Percentiles rank a stretch among this genome's conserved stretches.
These are phyloP conservation scores for Boletus tylopilopsis DNA, from an alignment of 768 basidiomycete genomes.

Conservation along the genomic window DNA sequence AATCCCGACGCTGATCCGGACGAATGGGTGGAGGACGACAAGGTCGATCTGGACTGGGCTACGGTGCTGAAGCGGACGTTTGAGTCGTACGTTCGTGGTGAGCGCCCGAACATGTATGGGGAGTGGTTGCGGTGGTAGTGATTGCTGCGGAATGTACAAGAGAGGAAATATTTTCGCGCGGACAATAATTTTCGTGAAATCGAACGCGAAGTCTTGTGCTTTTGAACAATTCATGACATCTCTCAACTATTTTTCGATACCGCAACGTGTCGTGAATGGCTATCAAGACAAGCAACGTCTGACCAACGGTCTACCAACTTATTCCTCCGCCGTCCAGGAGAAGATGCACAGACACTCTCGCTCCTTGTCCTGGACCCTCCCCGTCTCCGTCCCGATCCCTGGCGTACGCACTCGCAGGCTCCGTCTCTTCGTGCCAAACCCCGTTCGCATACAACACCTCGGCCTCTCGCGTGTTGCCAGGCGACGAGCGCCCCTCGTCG, in stretches of 20 bases:
- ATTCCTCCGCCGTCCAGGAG: constrained; percentile 61
- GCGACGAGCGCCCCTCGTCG: constrained; percentile 50
- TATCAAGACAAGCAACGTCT: constrained; percentile 41
- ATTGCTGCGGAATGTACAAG: constrained; percentile 24
- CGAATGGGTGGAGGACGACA: constrained; percentile 37
- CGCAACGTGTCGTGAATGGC: constrained; percentile 45
- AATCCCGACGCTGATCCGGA: too few species aligned
- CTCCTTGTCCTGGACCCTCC: constrained; percentile 53
- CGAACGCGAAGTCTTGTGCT: constrained; percentile 12
- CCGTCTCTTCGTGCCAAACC: constrained; percentile 58
- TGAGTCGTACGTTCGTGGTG: constrained; percentile 82
- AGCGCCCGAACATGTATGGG: constrained; percentile 88
- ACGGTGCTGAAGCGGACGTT: constrained; percentile 92
- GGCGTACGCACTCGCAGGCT: constrained; percentile 52
- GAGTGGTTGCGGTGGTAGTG: constrained; percentile 49
- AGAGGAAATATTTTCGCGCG: constrained; percentile 28
- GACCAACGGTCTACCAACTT: constrained; percentile 43
- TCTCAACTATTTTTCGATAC: constrained; percentile 43
- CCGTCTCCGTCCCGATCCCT: constrained; percentile 58
- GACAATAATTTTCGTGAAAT: constrained; percentile 17
- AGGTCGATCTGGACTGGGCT: constrained; percentile 57
- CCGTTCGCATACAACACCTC: constrained; percentile 55
- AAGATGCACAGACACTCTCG: constrained; percentile 51
- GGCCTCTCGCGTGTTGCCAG: constrained; percentile 55
- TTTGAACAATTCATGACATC: constrained; percentile 41